These are phyloP conservation scores for Malassezia equina DNA, from an alignment of 1,284 basidiomycete species.

Conservation along the genomic window DNA sequence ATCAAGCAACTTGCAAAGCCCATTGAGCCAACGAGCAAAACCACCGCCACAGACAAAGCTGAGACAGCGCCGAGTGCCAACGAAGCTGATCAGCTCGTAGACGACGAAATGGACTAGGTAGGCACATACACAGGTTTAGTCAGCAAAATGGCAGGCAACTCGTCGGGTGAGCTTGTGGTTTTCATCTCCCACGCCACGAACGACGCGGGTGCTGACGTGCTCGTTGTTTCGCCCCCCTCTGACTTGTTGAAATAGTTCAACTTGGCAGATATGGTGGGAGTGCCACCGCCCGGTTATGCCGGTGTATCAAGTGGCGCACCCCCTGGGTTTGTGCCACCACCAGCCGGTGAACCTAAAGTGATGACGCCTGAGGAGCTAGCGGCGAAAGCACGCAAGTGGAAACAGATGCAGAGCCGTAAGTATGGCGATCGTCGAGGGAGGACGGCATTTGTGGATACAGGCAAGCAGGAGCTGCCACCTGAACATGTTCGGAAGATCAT, in stretches of 20 bases:
- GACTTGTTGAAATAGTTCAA: background rate
- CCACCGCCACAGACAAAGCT: background rate
- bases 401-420: slow-evolving; percentile 79
- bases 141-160: background rate
- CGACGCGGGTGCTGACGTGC: background rate
- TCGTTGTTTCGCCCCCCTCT: background rate
- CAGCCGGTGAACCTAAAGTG: slow-evolving; percentile 25
- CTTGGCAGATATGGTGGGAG: slow-evolving; percentile 10
- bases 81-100: slow-evolving; percentile 16
- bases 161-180: background rate
- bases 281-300: slow-evolving; percentile 11
- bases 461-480: slow-evolving; percentile 62
- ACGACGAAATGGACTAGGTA: slow-evolving; percentile 17
- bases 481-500: slow-evolving; percentile 59
- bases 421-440: slow-evolving; percentile 73
- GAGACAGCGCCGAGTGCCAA: background rate
- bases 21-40: background rate
- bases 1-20: slow-evolving; percentile 14
- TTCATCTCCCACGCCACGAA: slow-evolving; percentile 12
- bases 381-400: slow-evolving; percentile 84
- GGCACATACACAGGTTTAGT: background rate
- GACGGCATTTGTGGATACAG: slow-evolving; percentile 80
- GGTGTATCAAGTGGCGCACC: slow-evolving; percentile 13
- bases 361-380: slow-evolving; percentile 68
- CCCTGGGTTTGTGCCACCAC: slow-evolving; percentile 5